phyloP scores from a whole-genome alignment of 176 grass and related monocot genomes.

The Urochloa ruziziensis region DNA sequence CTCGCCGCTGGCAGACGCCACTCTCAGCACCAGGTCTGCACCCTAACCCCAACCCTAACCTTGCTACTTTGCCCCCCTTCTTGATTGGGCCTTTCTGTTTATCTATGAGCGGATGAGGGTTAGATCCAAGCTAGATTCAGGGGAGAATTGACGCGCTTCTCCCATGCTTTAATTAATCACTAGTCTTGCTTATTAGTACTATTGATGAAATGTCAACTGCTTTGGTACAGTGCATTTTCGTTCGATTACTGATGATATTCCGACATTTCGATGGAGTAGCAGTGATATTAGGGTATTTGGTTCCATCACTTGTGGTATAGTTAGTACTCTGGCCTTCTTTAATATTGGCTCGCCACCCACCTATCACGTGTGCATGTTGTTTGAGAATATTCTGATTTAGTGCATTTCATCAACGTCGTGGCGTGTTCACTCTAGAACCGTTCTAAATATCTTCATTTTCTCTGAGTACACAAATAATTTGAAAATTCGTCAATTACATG shows the following conservation, averaged over 20 bases:
- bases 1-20: neutral
- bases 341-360: no score
- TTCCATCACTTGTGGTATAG: neutral
- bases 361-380: neutral
- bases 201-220: neutral
- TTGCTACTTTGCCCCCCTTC: neutral
- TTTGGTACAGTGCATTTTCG: neutral
- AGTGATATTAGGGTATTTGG: neutral
- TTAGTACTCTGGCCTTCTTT: neutral
- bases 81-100: neutral
- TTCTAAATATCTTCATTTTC: no score
- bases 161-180: neutral
- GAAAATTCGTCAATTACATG: no score
- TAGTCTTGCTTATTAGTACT: neutral
- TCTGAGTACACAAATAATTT: no score
- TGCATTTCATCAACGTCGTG: no score
- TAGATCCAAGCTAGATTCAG: neutral
- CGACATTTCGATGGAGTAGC: neutral
- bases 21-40: neutral
- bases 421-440: no score
- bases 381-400: neutral
- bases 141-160: neutral
- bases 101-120: neutral
- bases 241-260: neutral
- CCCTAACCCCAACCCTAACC: neutral